phyloP scores from a whole-genome alignment of 768 basidiomycete species.

The Rhodotorula paludigena region DNA sequence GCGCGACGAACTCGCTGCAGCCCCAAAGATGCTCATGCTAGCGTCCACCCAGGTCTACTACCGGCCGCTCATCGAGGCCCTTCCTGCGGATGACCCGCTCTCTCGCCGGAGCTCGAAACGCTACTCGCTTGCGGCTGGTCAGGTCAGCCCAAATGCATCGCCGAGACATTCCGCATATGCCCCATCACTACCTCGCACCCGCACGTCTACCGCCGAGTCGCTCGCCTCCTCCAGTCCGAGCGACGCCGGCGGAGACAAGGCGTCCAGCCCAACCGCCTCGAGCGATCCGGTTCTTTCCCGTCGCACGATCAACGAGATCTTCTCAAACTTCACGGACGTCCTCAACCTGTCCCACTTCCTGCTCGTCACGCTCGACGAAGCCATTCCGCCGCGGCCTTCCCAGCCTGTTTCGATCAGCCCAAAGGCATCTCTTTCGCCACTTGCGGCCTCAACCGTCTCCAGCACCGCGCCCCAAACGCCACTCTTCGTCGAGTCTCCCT shows the following conservation, averaged over 20 bases:
- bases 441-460: neutral
- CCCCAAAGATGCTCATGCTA: neutral
- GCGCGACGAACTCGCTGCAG: too few relatives aligned
- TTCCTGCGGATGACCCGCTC: conserved; percentile 11
- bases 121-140: neutral
- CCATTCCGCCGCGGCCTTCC: conserved; percentile 16
- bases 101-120: conserved; percentile 11
- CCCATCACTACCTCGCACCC: neutral
- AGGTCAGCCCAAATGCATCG: neutral
- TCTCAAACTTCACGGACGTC: conserved; percentile 41
- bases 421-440: neutral
- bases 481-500: too few relatives aligned
- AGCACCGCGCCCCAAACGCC: neutral
- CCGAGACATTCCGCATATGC: conserved; percentile 1
- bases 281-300: conserved; percentile 24
- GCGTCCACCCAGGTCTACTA: conserved; percentile 34
- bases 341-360: conserved; percentile 37
- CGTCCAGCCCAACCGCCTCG: neutral
- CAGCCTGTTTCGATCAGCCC: conserved; percentile 9
- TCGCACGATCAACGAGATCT: conserved; percentile 37
- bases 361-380: conserved; percentile 32
- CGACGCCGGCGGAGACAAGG: too few relatives aligned
- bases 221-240: neutral
- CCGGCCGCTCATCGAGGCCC: conserved; percentile 18
- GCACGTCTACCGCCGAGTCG: conserved; percentile 18